Evolutionary conservation across 2,329 filamentous ascomycete genomes (phyloP), one percentile per base, ranked within the genome.

Genomic region (Fusarium algeriense): DNA sequence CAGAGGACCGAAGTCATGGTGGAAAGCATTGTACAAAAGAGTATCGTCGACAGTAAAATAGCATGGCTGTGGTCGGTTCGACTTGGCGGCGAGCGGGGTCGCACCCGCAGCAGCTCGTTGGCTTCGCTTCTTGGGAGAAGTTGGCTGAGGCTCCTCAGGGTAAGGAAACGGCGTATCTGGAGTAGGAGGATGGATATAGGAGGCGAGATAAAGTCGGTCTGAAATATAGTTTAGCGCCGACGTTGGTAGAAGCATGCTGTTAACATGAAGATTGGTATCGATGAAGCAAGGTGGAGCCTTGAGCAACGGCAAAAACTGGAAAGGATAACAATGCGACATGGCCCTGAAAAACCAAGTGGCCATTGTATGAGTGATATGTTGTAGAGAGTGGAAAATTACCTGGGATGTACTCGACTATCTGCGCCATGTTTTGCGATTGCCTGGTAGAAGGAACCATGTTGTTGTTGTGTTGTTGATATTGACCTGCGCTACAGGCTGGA

Each of bases 1-100:
- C 65, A 99, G 86, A 77, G 96, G 96, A 77, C 96, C 96, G 81
- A 99, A 99, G 83, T 99, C 96, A 78, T 97, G 95, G 83, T 98
- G 95, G 83, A 99, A 99, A 35, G 95, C 95, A 81, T 99, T 99
- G 87, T 99, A 99, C 49, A 97, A 88, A 46, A 99, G 90, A 43
- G 87, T 92, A 79, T 97, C 93, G 80, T 99, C 96, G 74, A 98
- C 91, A 54, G 94, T 95, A 83, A 99, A 99, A 84, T 98, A 99
- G 80, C 93, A 95, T 2, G 96, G 96, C 60, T 91, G 84, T 73
- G 85, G 60, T 54, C 70, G 62, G 53, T 66, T 70, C 54, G 78
- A 72, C 66, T 74, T 77, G 71, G 71, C 74, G 68, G 71, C 75
- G 55, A 76, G 68, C 63, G 74, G 77, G 61, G 74, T 75, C 64